These are phyloP conservation scores for Fusarium tricinctum DNA, from an alignment of 2,329 filamentous ascomycete genomes.

Conservation along the genomic window DNA sequence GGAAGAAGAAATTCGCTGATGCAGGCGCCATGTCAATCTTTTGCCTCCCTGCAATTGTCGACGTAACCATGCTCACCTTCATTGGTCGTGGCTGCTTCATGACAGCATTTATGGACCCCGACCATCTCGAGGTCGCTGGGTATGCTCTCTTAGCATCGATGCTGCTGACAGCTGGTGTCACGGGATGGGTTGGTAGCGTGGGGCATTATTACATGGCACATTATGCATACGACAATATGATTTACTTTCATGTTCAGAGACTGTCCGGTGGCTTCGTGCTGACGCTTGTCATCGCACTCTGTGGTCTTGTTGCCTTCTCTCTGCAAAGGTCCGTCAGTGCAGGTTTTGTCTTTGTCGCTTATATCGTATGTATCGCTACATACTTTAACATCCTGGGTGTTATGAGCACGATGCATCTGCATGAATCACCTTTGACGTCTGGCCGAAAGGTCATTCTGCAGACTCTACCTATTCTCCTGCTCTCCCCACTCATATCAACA, in stretches of 20 bases:
- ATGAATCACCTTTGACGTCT: slow-evolving; percentile 27
- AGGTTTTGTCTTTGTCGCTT: slow-evolving; percentile 36
- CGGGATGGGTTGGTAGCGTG: slow-evolving; percentile 39
- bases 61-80: slow-evolving; percentile 36
- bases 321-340: slow-evolving; percentile 20
- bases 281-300: slow-evolving; percentile 13
- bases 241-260: slow-evolving; percentile 39
- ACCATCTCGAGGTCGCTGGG: slow-evolving; percentile 31
- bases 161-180: slow-evolving; percentile 39
- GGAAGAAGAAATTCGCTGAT: slow-evolving; percentile 35
- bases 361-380: slow-evolving; percentile 32
- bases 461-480: slow-evolving; percentile 28
- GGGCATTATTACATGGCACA: slow-evolving; percentile 39
- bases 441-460: slow-evolving; percentile 30
- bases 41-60: slow-evolving; percentile 36
- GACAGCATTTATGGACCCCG: slow-evolving; percentile 34
- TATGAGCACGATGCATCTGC: slow-evolving; percentile 41
- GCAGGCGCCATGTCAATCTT: slow-evolving; percentile 41
- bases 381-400: slow-evolving; percentile 40
- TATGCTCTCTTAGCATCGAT: slow-evolving; percentile 35
- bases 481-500: slow-evolving; percentile 32
- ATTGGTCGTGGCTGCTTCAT: slow-evolving; percentile 40
- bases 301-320: slow-evolving; percentile 32
- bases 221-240: slow-evolving; percentile 42
- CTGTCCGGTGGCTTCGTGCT: slow-evolving; percentile 37